These are phyloP conservation scores for Drosera capensis DNA, from an alignment of 148 eudicot species.

Conservation along the genomic window DNA sequence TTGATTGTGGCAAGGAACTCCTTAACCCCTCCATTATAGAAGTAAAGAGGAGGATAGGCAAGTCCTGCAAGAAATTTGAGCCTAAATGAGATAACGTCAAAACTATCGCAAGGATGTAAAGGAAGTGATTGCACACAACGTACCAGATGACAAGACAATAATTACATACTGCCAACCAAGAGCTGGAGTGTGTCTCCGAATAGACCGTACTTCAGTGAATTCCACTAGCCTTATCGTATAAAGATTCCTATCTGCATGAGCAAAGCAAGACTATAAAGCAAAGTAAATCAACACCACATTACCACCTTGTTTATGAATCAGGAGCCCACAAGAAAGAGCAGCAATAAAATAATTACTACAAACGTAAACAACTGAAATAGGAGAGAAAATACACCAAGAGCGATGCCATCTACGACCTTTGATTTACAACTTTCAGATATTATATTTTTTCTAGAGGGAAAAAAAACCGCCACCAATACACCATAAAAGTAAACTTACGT, in stretches of 20 bases:
- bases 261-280: not conserved
- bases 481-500: too few species aligned
- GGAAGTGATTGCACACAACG: not conserved
- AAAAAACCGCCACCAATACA: too few species aligned
- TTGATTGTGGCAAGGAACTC: constrained; percentile 81
- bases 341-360: too few species aligned
- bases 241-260: constrained; percentile 64
- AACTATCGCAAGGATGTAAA: not conserved
- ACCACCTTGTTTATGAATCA: not conserved
- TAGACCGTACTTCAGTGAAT: constrained; percentile 69
- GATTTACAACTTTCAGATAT: too few species aligned
- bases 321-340: not conserved
- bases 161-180: constrained; percentile 91
- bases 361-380: too few species aligned
- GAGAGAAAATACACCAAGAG: too few species aligned
- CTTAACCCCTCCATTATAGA: constrained; percentile 85
- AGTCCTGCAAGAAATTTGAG: constrained; percentile 38
- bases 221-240: constrained; percentile 78
- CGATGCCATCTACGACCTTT: too few species aligned
- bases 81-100: not conserved
- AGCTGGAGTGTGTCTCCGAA: constrained; percentile 77
- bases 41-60: constrained; percentile 90
- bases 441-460: too few species aligned
- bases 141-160: constrained; percentile 77
- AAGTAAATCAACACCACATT: not conserved